Evolutionary conservation across 2,329 filamentous ascomycete genomes (phyloP), one percentile per base, ranked within the genome.

Genomic region (Teratosphaeriaceae sp.): DNA sequence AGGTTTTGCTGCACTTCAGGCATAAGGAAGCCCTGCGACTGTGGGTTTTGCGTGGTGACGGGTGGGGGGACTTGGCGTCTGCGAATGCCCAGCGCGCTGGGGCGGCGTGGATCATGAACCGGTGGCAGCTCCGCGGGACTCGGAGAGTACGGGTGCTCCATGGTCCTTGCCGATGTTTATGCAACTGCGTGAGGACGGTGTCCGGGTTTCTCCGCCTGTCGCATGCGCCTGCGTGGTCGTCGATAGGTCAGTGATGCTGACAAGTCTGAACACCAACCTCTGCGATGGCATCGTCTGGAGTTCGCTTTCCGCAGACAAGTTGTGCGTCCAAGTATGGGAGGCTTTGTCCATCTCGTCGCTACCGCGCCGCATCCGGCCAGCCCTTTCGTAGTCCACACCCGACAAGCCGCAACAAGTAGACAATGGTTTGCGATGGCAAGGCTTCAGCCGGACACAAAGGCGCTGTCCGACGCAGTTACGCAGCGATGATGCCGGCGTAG

Each of bases 321-420:
- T 37, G 15, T 37, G 9, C 22, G 15, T 8, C n/a, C 24, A 27
- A 27, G n/a, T 27, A n/a, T n/a, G 24, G n/a, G n/a, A n/a, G n/a
- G 9, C 37, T 39, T 39, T 39, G 37, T 39, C 37, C 20, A 5
- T n/a, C 12, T 20, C 37, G 21, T 24, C 7, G 3, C 23, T 18
- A 5, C 29, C 9, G 22, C 24, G 37, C 37, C 37, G 37, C 22
- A 39, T 39, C 16, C 37, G 37, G 37, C n/a, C 31, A 6, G 29
- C 15, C 8, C 29, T 11, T n/a, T 31, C 27, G 15, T 5, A 13
- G 8, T 24, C 13, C 21, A 27, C 18, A 24, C 5, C 18, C 15
- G 37, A 29, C 22, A 39, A 39, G 37, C 22, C 37, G 40, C n/a
- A 31, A 42, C 40, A 42, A 36, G 21, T 18, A 42, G 31, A 42